Conservation (phyloP, 495 filamentous ascomycete genomes). For the Penicillium egyptiacum region DNA sequence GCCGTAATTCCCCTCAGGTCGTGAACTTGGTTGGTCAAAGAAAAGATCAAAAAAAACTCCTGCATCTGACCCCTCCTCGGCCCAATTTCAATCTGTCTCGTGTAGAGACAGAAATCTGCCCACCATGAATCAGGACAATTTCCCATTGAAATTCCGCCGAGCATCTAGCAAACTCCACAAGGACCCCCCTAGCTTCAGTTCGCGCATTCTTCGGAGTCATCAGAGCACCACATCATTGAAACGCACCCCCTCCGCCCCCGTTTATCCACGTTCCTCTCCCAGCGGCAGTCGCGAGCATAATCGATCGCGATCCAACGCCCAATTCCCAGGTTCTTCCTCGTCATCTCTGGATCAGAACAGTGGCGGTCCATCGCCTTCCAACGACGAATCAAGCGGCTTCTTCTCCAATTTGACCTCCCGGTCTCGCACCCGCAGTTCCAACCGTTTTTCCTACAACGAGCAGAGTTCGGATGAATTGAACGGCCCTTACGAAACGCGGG, state of each 20-base stretch:
- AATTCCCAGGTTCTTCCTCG: constrained; percentile 49
- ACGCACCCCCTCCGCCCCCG: constrained; percentile 69
- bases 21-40: constrained; percentile 14
- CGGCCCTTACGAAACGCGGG: constrained; percentile 65
- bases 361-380: constrained; percentile 50
- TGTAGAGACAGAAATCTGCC: constrained; percentile 27
- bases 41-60: constrained; percentile 5
- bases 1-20: background rate
- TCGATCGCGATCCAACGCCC: constrained; percentile 51
- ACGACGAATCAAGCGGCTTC: constrained; percentile 40
- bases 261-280: constrained; percentile 48
- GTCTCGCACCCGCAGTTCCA: constrained; percentile 39
- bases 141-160: constrained; percentile 50
- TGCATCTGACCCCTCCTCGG: constrained; percentile 31
- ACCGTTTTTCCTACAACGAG: constrained; percentile 56
- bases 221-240: constrained; percentile 54
- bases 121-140: constrained; percentile 48
- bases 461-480: constrained; percentile 70
- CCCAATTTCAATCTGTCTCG: constrained; percentile 36
- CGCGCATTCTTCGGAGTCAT: constrained; percentile 47
- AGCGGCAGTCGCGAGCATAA: constrained; percentile 48
- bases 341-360: constrained; percentile 52
- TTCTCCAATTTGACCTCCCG: constrained; percentile 35
- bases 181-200: constrained; percentile 46
- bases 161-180: constrained; percentile 52